phyloP scores from a whole-genome alignment of 192 early-diverging fungal genomes.

The Coemansia sp. region DNA sequence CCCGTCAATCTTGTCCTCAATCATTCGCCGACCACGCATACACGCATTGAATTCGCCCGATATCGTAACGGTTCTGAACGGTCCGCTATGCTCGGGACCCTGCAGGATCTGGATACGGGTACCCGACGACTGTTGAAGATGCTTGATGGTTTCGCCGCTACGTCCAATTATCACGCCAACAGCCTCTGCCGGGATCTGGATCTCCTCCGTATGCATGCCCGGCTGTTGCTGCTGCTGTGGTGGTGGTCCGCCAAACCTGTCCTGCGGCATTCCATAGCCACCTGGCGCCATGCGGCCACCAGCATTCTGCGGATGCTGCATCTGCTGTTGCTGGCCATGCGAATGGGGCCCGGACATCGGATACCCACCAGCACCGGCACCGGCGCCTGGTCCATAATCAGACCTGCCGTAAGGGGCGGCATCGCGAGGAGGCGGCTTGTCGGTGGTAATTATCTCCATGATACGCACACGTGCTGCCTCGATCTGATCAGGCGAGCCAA shows the following conservation, averaged over 20 bases:
- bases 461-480: conserved; percentile 71
- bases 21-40: conserved; percentile 43
- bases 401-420: neutral
- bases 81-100: conserved; percentile 36
- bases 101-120: conserved; percentile 48
- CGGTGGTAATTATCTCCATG: conserved; percentile 67
- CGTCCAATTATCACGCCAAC: conserved; percentile 50
- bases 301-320: neutral
- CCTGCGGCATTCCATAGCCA: conserved; percentile 11
- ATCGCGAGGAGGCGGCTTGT: conserved; percentile 3
- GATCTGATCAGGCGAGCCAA: conserved; percentile 68
- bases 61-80: conserved; percentile 38
- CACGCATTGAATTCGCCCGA: conserved; percentile 31
- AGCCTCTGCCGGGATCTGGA: conserved; percentile 42
- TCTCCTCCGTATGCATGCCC: conserved; percentile 29
- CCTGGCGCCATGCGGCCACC: neutral
- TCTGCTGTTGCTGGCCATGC: neutral
- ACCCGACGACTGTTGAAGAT: conserved; percentile 41
- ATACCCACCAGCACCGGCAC: neutral
- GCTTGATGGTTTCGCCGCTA: conserved; percentile 53
- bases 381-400: neutral
- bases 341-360: neutral
- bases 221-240: neutral
- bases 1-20: conserved; percentile 48
- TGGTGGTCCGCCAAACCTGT: neutral